Base-by-base conservation (phyloP, 2,329 filamentous ascomycete genomes). In the Metarhizium rileyi region DNA sequence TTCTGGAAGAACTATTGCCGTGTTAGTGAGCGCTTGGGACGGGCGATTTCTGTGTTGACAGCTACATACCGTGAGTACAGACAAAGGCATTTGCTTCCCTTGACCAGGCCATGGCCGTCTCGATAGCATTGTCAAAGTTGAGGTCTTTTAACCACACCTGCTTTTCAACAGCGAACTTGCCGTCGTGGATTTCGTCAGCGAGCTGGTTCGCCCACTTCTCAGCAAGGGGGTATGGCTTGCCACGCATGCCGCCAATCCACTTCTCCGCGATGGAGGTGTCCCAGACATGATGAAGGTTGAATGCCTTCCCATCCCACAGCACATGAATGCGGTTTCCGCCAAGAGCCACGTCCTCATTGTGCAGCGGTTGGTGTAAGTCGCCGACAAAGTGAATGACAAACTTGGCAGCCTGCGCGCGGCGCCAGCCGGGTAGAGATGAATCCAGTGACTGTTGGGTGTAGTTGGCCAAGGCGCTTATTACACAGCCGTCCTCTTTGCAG, bases 281-380 rank as follows among this genome's bases (percentile, higher is more conserved):
- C 85, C 85, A 89, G 16, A 87, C 78, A 51, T 83, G 75, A 60
- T 89, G 86, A 40, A 89, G 72, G 60, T 89, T 89, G 49, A 77
- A 73, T 26, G 70, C 64, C 27, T 65, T 63, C 3, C 73, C 74
- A 25, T 80, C 70, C 66, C 82, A 89, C 16, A 67, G 69, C 1
- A 89, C 84, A 14, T 71, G 63, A 56, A 89, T 84, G 10, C 76
- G 75, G 56, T 89, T 90, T 1, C 85, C 85, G 48, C 86, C 86
- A 22, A 74, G 68, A 2, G 74, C 71, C 6, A 83, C 75, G 49
- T 83, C 73, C 64, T 86, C 82, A 48, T 77, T 77, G 63, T 86
- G 82, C 50, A 86, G 69, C 27, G 82, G 82, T 66, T 86, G 80
- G 63, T 86, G 82, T 52, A 86, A 77, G 63, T 87, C 84, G 48